Percentiles rank a stretch among this genome's conserved stretches.
Evolutionary conservation across 2,329 filamentous ascomycete genomes (phyloP).

Genomic region (Thyridium curvatum): DNA sequence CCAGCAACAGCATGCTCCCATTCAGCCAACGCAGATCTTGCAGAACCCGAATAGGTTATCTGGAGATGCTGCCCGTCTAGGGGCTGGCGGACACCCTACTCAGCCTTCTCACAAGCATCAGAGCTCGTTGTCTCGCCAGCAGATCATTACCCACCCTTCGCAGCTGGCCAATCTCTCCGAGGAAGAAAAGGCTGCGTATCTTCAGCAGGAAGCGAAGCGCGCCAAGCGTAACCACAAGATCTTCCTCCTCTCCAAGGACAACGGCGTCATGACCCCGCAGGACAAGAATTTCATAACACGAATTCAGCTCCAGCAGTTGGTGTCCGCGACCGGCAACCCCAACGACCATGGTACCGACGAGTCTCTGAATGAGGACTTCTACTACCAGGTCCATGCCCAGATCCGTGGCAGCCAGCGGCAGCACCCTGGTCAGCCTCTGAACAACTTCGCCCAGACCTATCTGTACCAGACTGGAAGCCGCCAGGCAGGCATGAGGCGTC

Average conservation of each 20-base stretch:
- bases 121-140: constrained; percentile 54
- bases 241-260: constrained; percentile 84
- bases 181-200: constrained; percentile 74
- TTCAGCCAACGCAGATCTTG: constrained; percentile 66
- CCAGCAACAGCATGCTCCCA: constrained; percentile 24
- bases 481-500: constrained; percentile 65
- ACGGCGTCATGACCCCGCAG: constrained; percentile 96
- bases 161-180: constrained; percentile 74
- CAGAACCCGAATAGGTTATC: constrained; percentile 69
- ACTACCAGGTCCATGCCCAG: constrained; percentile 95
- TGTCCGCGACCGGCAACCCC: constrained; percentile 83
- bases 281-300: constrained; percentile 99
- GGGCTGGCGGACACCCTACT: constrained; percentile 18
- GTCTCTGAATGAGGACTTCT: constrained; percentile 87
- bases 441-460: constrained; percentile 96
- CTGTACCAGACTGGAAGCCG: constrained; percentile 89
- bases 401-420: constrained; percentile 86
- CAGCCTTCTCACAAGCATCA: constrained; percentile 31
- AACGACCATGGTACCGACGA: constrained; percentile 75
- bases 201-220: constrained; percentile 87
- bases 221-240: constrained; percentile 99
- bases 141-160: constrained; percentile 54
- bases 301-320: constrained; percentile 93
- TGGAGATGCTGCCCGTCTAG: constrained; percentile 34
- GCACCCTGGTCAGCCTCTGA: constrained; percentile 86